Evolutionary conservation across 306 rosid genomes (phyloP), one percentile per base, ranked within the genome.

Genomic region (Acmispon strigosus): DNA sequence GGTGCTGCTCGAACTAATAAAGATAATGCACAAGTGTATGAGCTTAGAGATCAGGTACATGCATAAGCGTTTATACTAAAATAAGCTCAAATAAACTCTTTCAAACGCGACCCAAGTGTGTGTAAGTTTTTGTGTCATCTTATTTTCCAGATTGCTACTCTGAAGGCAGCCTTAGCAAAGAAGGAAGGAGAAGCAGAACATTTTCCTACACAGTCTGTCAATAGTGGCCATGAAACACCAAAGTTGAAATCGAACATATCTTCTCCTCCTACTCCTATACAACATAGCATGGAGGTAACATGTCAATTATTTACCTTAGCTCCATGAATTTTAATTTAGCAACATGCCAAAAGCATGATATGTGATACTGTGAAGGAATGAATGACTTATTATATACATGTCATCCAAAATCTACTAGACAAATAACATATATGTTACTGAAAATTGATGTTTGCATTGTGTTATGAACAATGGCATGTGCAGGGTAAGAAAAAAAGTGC

Each of bases 41-140:
- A 95, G 62, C 96, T 91, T 22, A 91, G 79, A 80, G 99, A 91
- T 72, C 97, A 95, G 96, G 97, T 92, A 66, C 50, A n/a, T n/a
- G n/a, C 37, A 32, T 32, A 32, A 5, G 8, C 37, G 37, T 8
- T 32, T 32, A 32, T 32, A 32, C 8, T 0, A 32, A 5, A 32
- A 32, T 32, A 5, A 32, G 8, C 1, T 32, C 8, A 32, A 32
- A 32, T 32, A 32, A 32, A 1, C 0, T 6, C 0, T 32, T 32
- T 1, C 7, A 32, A 32, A 32, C 6, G 37, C 8, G 37, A 1
- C 37, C 8, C 0, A 32, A 32, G 37, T 6, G 4, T 29, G 37
- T 6, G 4, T 29, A 43, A 67, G 19, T 19, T 51, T 41, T n/a
- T 55, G 11, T 9, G 22, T 10, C n/a, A 8, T 71, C 14, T 54